Base-by-base conservation (phyloP, 2,329 filamentous ascomycete genomes). In the Cladosporium sp. region DNA sequence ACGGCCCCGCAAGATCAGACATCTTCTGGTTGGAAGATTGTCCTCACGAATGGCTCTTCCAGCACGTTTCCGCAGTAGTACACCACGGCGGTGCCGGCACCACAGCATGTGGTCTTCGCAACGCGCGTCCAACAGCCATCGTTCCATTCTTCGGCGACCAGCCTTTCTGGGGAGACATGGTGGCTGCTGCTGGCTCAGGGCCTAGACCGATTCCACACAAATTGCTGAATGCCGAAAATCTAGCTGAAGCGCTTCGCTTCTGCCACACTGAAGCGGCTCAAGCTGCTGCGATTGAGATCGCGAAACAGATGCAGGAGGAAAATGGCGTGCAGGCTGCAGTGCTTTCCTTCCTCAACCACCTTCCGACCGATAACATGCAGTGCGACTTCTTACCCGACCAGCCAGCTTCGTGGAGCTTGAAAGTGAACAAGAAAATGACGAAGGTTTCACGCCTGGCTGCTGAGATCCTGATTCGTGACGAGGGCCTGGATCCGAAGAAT, bases 191-290 rank as follows among this genome's bases (percentile, higher is more conserved):
- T 2, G 79, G 80, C 1, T 82, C 82, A 24, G 83, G 82, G 0
- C 90, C 92, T 0, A 91, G 95, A 71, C 92, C 92, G 0, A 82
- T 96, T 18, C 92, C 92, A 0, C 92, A 93, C 68, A 88, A 95
- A 64, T 84, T 89, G 68, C 86, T 85, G 38, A 80, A 74, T 4
- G 71, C 77, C 2, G 71, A 80, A 5, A 79, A 74, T 11, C 72
- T 85, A 0, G 77, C 80, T 0, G 74, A 76, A 0, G 81, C 80
- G 11, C 84, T 85, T 34, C 70, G 58, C 2, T 79, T 74, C 58
- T 80, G 78, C 52, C 71, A 92, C 1, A 87, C 84, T 0, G 83
- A 87, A 0, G 83, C 90, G 68, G 88, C 88, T 0, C 81, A 80
- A 58, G 71, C 79, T 26, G 88, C 85, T 1, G 89, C 86, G 0